Evolutionary conservation across 441 rosid genomes (phyloP), one percentile per base, ranked within the genome.

Genomic region (Euphorbia celastroides): DNA sequence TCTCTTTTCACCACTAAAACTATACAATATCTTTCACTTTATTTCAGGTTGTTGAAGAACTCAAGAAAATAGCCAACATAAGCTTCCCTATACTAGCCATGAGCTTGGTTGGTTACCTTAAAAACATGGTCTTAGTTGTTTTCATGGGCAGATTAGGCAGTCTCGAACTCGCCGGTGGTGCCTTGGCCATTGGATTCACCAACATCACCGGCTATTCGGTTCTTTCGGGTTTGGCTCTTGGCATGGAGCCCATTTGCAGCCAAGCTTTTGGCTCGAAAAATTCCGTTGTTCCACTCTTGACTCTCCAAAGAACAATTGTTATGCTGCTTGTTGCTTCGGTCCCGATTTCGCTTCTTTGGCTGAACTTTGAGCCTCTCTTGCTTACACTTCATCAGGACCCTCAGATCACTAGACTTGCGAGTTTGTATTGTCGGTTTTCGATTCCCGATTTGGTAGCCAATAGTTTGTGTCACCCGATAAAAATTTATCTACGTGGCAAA

Each of bases 131-230:
- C 26, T 70, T 82, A 30, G 92, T 92, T 17, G 82, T 82, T 31
- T 90, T 84, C 82, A 83, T 90, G 89, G 97, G 98, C 26, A 85
- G 86, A 17, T 80, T 88, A 2, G 97, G 98, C 32, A 87, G 89
- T 56, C 86, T 90, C 0, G 97, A 92, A 77, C 89, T 92, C 0
- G 98, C 98, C 0, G 96, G 89, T 0, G 98, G 98, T 7, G 90
- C 96, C 3, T 74, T 92, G 34, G 97, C 98, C 58, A 78, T 92
- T 7, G 96, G 97, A 20, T 88, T 92, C 84, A 84, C 92, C 42
- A 92, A 93, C 81, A 88, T 93, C 66, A 90, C 92, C 4, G 98
- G 98, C 68, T 90, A 92, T 69, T 90, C 98, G 0, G 89, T 92
- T 60, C 79, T 92, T 5, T 88, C 97, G 0, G 98, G 98, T 38